Base-by-base conservation (phyloP, 2,329 filamentous ascomycete genomes). In the Amesomyces nigricolor region DNA sequence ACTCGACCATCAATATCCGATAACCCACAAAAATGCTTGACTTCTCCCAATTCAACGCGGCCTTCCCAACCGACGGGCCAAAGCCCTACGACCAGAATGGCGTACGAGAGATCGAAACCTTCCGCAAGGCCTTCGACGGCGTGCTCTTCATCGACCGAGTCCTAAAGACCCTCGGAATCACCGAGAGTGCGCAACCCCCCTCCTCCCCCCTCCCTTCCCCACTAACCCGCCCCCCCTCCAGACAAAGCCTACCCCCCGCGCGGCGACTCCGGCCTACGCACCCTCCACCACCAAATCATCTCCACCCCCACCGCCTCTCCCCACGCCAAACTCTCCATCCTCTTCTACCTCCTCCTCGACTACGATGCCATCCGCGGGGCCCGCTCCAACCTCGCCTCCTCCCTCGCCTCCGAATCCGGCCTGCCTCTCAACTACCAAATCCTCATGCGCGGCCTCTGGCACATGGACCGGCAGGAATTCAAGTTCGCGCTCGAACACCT, bases 331-430 rank as follows among this genome's bases (percentile, higher is more conserved):
- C 83, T 91, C 62, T 89, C 89, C 16, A 79, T 94, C 47, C 77
- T 95, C 61, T 95, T 89, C 75, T 95, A 95, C 69, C 75, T 95
- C 39, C 78, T 95, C 3, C 85, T 89, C 65, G 89, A 95, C 68
- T 81, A 87, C 66, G 81, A 86, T 64, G 71, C 75, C 39, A 70
- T 73, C 29, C 75, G 79, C 50, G 75, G 76, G 17, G 53, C 62
- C 30, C 75, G 77, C 3, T 71, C 78, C 16, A 75, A 79, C 37
- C 65, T 75, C 6, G 76, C 83, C 2, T 76, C 78, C 17, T 59
- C 67, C 1, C 90, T 92, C 63, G 82, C 85, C 14, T 71, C 72
- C 42, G 73, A 73, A 22, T 83, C 83, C 5, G 83, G 85, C 60
- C 77, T 95, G 50, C 88, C 90, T 1, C 77, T 79, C 53, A 89